A percentile compares a stretch with the other conserved stretches of the same genome.
Conservation (phyloP, 352 stramenopile species). For the Phytopythium vexans region DNA sequence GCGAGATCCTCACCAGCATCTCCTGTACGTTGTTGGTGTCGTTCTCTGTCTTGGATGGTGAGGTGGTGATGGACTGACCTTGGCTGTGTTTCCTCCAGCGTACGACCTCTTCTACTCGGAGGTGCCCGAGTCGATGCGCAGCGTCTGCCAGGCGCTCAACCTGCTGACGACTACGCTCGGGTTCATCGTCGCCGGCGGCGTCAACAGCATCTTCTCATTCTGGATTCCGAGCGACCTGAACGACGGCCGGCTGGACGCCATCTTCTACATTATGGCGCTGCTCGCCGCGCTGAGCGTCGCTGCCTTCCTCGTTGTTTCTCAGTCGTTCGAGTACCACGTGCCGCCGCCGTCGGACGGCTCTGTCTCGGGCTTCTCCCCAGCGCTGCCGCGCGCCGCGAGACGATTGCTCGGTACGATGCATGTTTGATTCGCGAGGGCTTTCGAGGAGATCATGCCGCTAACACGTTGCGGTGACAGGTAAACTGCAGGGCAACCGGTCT, state of each 20-base stretch:
- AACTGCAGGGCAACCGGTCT: too few relatives aligned
- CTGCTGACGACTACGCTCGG: slow-evolving; percentile 88
- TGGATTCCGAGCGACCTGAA: slow-evolving; percentile 91
- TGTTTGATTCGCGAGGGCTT: too few relatives aligned
- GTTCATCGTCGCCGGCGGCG: slow-evolving; percentile 73
- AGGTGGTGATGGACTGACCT: background rate
- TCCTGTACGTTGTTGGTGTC: slow-evolving; percentile 48
- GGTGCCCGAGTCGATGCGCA: slow-evolving; percentile 89
- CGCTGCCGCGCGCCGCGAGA: slow-evolving; percentile 45
- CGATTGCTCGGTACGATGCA: slow-evolving; percentile 17
- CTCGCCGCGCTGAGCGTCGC: slow-evolving; percentile 64
- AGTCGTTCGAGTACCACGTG: slow-evolving; percentile 80
- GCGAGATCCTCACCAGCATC: slow-evolving; percentile 89
- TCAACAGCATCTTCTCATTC: slow-evolving; percentile 89
- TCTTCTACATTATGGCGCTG: slow-evolving; percentile 82
- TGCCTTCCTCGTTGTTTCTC: slow-evolving; percentile 62
- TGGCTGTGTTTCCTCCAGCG: slow-evolving; percentile 21
- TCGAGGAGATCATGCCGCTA: too few relatives aligned
- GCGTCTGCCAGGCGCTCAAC: slow-evolving; percentile 89
- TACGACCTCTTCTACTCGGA: slow-evolving; percentile 93
- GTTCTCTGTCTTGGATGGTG: background rate
- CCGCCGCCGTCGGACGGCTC: slow-evolving; percentile 40
- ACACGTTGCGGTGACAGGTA: too few relatives aligned
- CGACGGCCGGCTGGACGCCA: slow-evolving; percentile 86
- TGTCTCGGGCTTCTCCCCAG: slow-evolving; percentile 62